Evolutionary conservation across 1,139 yeast species (phyloP).

Genomic region (Zygosaccharomyces sapae): DNA sequence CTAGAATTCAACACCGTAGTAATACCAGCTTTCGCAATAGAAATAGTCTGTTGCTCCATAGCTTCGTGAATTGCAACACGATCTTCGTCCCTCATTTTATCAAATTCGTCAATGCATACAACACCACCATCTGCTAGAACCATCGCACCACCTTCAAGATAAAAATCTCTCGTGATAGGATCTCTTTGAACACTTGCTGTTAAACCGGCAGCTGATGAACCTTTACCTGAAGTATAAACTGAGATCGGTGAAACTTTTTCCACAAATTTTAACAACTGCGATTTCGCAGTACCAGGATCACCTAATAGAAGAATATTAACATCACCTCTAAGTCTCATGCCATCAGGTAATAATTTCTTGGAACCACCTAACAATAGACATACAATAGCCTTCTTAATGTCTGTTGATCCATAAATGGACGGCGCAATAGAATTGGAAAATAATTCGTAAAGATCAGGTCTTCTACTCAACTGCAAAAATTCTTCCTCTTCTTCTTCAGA

Average conservation of each 20-base stretch:
- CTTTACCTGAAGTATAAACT: constrained; percentile 96
- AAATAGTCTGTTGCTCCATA: constrained; percentile 98
- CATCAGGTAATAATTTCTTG: constrained; percentile 87
- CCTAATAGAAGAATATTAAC: constrained; percentile 89
- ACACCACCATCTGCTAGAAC: constrained; percentile 99
- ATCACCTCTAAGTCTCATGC: constrained; percentile 95
- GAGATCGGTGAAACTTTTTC: constrained; percentile 94
- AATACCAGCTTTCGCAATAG: constrained; percentile 99
- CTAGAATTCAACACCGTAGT: constrained; percentile 93
- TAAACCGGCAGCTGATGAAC: constrained; percentile 98
- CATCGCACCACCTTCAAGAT: constrained; percentile 99
- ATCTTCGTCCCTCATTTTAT: constrained; percentile 98
- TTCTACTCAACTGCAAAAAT: constrained; percentile 72
- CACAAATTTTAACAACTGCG: constrained; percentile 89
- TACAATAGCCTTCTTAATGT: constrained; percentile 88
- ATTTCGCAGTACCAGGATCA: constrained; percentile 98
- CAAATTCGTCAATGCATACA: constrained; percentile 98
- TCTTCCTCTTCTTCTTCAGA: constrained; percentile 93
- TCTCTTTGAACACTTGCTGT: constrained; percentile 98
- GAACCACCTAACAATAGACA: constrained; percentile 95
- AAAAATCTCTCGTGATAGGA: constrained; percentile 80
- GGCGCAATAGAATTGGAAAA: constrained; percentile 94
- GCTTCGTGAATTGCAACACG: constrained; percentile 99
- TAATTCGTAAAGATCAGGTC: constrained; percentile 77
- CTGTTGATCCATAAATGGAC: constrained; percentile 88